Evolutionary conservation across 1,284 basidiomycete species (phyloP), one percentile per base, ranked within the genome.

Genomic region (Microbotryum violaceum): DNA sequence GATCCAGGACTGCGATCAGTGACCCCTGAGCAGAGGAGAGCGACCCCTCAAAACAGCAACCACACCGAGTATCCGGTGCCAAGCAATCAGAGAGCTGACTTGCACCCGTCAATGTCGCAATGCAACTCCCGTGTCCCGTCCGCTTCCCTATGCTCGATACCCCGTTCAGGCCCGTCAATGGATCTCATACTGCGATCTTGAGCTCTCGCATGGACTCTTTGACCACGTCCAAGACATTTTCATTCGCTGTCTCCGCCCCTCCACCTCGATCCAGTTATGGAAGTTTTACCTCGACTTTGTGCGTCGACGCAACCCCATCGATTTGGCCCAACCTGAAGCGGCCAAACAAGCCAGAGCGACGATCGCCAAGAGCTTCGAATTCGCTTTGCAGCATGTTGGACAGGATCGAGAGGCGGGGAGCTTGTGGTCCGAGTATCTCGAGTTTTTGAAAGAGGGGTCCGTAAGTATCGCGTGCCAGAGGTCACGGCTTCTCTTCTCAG

Each of bases 291-390:
- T 91, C 70, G 84, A 81, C 52, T 91, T 89, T 74, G 86, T 91
- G 70, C 82, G 87, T 82, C 87, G 73, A 21, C 63, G 77, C 12
- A 74, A 76, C n/a, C 72, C 78, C 20, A 77, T 79, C 70, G 75
- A 77, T 60, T 75, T 73, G 68, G 71, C 73, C 2, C 70, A 77
- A n/a, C 67, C 72, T 31, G 75, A 75, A 52, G 71, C 72, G 18
- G 77, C 47, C 79, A 82, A 25, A 77, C 79, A 63, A 82, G 85
- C 67, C 80, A 87, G 71, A 82, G 88, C 71, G 53, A 83, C 83
- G 18, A 85, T 98, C 61, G 84, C 85, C 48, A 87, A 89, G 69
- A 90, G 92, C 7, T 98, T 93, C 75, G 93, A 98, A 72, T 97
- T 91, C 72, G 92, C 91, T 0, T 79, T 97, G 58, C 85, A 84